These are phyloP conservation scores for Colletotrichum gigasporum DNA, from an alignment of 2,329 filamentous ascomycete genomes.

Conservation along the genomic window DNA sequence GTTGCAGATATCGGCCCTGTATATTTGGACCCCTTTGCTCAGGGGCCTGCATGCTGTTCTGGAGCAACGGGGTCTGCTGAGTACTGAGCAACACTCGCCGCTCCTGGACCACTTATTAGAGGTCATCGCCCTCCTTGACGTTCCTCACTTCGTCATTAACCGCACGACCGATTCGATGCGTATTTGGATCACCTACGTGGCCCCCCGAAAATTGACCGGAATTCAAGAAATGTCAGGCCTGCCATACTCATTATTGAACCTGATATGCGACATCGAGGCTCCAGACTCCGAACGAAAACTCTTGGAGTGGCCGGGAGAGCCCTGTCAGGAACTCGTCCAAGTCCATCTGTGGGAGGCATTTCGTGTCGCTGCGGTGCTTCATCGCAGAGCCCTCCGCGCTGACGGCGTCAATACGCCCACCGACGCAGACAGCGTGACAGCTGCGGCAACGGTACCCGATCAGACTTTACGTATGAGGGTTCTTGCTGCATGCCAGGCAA, in stretches of 20 bases:
- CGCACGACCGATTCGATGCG: background rate
- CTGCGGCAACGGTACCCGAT: too few relatives aligned
- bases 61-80: background rate
- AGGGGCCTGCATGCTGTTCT: background rate
- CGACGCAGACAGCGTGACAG: too few relatives aligned
- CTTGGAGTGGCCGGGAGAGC: background rate
- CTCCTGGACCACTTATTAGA: background rate
- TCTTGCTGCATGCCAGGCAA: background rate
- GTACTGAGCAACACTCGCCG: background rate
- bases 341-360: background rate
- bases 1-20: background rate
- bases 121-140: background rate
- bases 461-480: background rate
- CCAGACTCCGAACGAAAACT: background rate
- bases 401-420: too few relatives aligned
- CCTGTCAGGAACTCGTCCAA: background rate
- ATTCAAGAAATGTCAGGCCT: background rate
- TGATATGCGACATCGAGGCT: background rate
- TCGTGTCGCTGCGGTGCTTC: background rate
- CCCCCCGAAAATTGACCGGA: background rate
- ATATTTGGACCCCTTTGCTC: background rate
- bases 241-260: background rate
- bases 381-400: background rate
- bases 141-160: background rate
- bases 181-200: background rate